These are phyloP conservation scores for Daldinia decipiens DNA, from an alignment of 495 filamentous ascomycete genomes.

Conservation along the genomic window DNA sequence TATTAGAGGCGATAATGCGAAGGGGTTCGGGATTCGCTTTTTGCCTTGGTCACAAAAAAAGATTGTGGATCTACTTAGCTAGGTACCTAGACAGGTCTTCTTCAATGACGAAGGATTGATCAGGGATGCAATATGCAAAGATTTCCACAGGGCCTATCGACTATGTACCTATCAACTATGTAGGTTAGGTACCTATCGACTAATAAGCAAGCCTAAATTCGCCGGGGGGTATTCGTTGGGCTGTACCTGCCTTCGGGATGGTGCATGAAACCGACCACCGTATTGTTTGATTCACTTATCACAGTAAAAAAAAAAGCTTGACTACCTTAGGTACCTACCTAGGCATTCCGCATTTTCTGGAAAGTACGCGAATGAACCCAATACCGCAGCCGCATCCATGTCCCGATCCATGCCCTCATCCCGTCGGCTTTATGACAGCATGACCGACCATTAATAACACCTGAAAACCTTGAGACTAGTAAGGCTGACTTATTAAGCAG, in stretches of 20 bases:
- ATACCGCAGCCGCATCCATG: conserved; percentile 11
- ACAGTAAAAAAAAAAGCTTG: conserved; percentile 51
- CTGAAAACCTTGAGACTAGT: conserved; percentile 7
- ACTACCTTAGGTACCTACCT: no score
- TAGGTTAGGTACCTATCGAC: background rate
- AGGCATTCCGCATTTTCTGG: conserved; percentile 37
- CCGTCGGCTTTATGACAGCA: conserved; percentile 26
- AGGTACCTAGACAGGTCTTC: background rate
- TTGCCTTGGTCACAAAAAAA: conserved; percentile 12
- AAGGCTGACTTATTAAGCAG: conserved; percentile 29
- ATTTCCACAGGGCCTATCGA: conserved; percentile 27
- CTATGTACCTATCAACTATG: no score
- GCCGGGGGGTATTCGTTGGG: conserved; percentile 6
- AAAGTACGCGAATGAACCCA: conserved; percentile 29
- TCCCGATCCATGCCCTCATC: conserved; percentile 2
- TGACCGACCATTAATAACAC: conserved; percentile 9
- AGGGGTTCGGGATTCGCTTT: conserved; percentile 44
- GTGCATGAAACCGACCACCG: conserved; percentile 52
- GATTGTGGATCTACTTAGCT: conserved; percentile 25
- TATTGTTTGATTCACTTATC: conserved; percentile 31
- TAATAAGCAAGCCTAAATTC: conserved; percentile 1
- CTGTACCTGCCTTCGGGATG: conserved; percentile 25
- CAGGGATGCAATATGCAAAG: conserved; percentile 13
- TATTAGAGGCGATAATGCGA: conserved; percentile 20
- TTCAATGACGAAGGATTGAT: conserved; percentile 39